Conservation (phyloP, 2,329 filamentous ascomycete genomes). For the Aspergillus ibericus region DNA sequence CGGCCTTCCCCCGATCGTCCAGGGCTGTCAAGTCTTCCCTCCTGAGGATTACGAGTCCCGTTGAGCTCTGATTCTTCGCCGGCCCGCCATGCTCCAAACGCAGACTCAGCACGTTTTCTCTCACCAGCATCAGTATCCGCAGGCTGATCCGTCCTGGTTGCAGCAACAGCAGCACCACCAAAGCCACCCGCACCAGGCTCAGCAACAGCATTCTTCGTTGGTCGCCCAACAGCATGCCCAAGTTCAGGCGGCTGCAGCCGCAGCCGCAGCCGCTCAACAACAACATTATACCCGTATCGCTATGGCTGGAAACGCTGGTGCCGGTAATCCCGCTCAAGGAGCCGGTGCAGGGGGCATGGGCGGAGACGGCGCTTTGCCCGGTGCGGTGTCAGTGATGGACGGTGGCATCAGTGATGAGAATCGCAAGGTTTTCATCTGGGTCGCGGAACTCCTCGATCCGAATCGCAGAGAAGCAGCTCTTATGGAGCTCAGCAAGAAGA, state of each 20-base stretch:
- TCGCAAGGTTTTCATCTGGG: conserved; percentile 85
- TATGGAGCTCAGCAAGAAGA: conserved; percentile 95
- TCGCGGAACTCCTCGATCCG: conserved; percentile 86
- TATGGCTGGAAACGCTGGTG: conserved; percentile 60
- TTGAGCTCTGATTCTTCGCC: conserved; percentile 24
- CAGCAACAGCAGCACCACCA: conserved; percentile 40
- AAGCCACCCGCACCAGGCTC: conserved; percentile 39
- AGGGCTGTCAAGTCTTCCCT: conserved; percentile 18
- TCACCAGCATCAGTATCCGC: conserved; percentile 57
- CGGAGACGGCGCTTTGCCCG: conserved; percentile 38
- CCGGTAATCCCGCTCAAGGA: conserved; percentile 35
- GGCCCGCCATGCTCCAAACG: conserved; percentile 47
- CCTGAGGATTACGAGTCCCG: conserved; percentile 23
- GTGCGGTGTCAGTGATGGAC: conserved; percentile 53
- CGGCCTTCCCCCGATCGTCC: conserved; percentile 21
- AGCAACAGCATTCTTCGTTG: conserved; percentile 46
- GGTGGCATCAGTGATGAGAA: conserved; percentile 82
- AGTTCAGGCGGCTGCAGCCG: conserved; percentile 48
- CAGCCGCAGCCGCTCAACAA: conserved; percentile 45
- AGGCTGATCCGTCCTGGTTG: conserved; percentile 47
- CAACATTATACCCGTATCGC: conserved; percentile 72
- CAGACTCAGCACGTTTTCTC: conserved; percentile 63
- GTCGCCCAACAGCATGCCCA: conserved; percentile 56
- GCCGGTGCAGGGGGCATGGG: conserved; percentile 49
- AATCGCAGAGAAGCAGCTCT: conserved; percentile 85